Evolutionary conservation across 1,139 yeast species (phyloP).

Genomic region (Sugiyamaella grinbergsii): DNA sequence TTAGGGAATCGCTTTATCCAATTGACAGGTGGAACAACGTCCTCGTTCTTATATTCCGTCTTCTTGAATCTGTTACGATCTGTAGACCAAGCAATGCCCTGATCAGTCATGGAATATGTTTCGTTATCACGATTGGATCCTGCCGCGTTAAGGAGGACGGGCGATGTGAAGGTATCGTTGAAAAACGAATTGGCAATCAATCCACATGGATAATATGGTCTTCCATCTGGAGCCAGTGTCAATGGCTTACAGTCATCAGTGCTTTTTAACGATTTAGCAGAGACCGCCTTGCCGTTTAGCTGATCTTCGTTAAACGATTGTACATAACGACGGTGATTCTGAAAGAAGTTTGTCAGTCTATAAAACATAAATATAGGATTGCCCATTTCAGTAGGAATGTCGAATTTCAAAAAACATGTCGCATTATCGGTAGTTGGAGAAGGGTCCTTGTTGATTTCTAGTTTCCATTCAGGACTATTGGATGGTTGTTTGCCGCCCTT

Average conservation of each 20-base stretch:
- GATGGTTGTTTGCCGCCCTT: conserved; percentile 38
- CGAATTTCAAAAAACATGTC: conserved; percentile 70
- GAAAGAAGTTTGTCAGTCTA: conserved; percentile 78
- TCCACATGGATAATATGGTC: conserved; percentile 86
- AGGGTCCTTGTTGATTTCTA: conserved; percentile 42
- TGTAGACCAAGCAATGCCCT: conserved; percentile 84
- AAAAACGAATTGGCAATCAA: conserved; percentile 90
- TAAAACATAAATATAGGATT: conserved; percentile 81
- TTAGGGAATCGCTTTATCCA: conserved; percentile 85
- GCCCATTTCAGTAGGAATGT: conserved; percentile 70
- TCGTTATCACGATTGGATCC: conserved; percentile 41
- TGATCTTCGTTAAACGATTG: conserved; percentile 91
- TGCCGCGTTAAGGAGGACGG: conserved; percentile 52
- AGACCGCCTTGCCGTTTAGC: conserved; percentile 71
- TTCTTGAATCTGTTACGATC: conserved; percentile 78
- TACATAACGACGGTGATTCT: conserved; percentile 92
- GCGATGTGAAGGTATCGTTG: conserved; percentile 74
- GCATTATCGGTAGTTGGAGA: conserved; percentile 20
- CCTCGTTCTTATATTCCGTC: conserved; percentile 66
- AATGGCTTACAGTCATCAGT: conserved; percentile 84
- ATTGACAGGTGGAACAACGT: conserved; percentile 94
- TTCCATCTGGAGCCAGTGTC: conserved; percentile 52
- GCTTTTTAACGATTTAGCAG: conserved; percentile 57
- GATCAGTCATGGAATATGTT: conserved; percentile 63
- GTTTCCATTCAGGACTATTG: conserved; percentile 66